A percentile compares a stretch with the other conserved stretches of the same genome.
phyloP scores from a whole-genome alignment of 495 filamentous ascomycete species.

The Penicillium cataractarum region DNA sequence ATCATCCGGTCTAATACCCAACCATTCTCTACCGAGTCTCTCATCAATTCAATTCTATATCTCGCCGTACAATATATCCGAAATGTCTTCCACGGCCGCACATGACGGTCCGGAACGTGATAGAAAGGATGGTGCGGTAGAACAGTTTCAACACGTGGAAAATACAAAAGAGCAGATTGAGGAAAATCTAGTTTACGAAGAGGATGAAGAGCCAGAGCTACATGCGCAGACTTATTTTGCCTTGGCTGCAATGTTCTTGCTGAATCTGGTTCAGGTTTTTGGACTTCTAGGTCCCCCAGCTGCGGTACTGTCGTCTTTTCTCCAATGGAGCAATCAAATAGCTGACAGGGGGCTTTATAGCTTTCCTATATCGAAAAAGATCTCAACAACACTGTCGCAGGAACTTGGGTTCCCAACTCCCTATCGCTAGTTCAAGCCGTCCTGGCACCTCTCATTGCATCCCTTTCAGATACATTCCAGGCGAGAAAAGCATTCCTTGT shows the following conservation, averaged over 20 bases:
- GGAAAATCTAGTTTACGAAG: neutral
- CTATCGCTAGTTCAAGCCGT: constrained; percentile 18
- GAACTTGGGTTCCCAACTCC: constrained; percentile 18
- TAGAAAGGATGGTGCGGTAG: neutral
- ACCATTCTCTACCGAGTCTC: neutral
- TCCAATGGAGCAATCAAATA: neutral
- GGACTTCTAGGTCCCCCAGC: constrained; percentile 16
- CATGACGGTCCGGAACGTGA: neutral
- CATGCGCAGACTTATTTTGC: constrained; percentile 15
- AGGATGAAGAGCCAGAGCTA: constrained; percentile 10
- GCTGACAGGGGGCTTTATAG: neutral
- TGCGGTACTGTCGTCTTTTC: neutral
- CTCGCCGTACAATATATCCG: neutral
- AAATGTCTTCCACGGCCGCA: neutral
- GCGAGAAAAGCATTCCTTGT: constrained; percentile 14
- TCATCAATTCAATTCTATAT: neutral
- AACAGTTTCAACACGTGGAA: constrained; percentile 3
- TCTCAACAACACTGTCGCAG: constrained; percentile 14
- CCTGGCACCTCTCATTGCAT: constrained; percentile 14
- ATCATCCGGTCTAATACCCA: neutral
- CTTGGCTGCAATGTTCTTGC: constrained; percentile 12
- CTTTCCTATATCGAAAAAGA: constrained; percentile 15
- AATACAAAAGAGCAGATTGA: neutral
- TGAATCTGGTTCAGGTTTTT: constrained; percentile 21
- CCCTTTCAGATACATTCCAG: constrained; percentile 18